phyloP scores from a whole-genome alignment of 768 basidiomycete genomes.

The Mycena belliarum region DNA sequence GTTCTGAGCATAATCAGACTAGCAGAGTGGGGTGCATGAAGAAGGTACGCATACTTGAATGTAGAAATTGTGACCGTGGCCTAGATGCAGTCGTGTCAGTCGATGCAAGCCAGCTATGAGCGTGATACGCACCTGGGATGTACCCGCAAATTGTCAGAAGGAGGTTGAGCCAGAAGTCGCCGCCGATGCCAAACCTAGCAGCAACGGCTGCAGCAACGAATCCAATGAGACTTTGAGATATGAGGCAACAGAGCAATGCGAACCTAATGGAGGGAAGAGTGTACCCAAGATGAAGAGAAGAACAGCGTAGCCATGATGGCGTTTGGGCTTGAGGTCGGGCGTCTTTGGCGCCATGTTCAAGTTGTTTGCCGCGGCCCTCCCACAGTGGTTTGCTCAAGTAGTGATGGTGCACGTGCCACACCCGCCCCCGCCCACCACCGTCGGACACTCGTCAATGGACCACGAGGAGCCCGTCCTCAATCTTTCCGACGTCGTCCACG shows the following conservation, averaged over 20 bases:
- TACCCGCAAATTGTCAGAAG: constrained; percentile 90
- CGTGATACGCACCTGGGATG: constrained; percentile 64
- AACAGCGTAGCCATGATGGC: constrained; percentile 79
- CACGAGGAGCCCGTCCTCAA: constrained; percentile 67
- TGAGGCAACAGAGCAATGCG: constrained; percentile 22
- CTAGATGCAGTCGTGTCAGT: constrained; percentile 34
- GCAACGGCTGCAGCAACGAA: constrained; percentile 72
- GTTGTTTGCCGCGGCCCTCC: background rate
- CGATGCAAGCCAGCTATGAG: constrained; percentile 1
- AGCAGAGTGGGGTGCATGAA: no score
- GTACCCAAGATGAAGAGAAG: constrained; percentile 88
- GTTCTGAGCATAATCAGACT: constrained; percentile 58
- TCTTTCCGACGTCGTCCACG: constrained; percentile 84
- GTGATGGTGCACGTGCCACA: background rate
- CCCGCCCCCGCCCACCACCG: background rate
- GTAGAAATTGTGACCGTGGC: constrained; percentile 92
- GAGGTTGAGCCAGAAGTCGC: constrained; percentile 90
- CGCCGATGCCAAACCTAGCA: constrained; percentile 87
- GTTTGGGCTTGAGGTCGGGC: constrained; percentile 57
- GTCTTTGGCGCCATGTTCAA: constrained; percentile 38
- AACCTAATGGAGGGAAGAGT: constrained; percentile 88
- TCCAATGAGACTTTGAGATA: background rate
- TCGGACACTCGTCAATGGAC: constrained; percentile 1
- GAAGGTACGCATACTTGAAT: constrained; percentile 59
- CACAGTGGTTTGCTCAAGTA: background rate